Percentiles rank a stretch among this genome's conserved stretches.
phyloP scores from a whole-genome alignment of 768 basidiomycete species.

The Amanita polypyramis region DNA sequence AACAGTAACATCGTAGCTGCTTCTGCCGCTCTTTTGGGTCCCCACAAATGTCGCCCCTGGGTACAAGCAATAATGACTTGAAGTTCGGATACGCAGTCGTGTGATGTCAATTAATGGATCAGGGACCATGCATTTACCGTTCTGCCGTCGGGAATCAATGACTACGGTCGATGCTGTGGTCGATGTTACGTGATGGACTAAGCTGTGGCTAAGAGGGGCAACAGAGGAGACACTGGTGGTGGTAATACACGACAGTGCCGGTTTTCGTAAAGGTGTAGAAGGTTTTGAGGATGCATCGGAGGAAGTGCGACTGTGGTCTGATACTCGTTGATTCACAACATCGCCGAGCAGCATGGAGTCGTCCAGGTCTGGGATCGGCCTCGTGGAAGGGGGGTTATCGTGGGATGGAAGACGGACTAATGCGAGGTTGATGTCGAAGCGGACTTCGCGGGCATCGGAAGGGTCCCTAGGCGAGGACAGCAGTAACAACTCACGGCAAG shows the following conservation, averaged over 20 bases:
- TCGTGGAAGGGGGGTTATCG: slow-evolving; percentile 21
- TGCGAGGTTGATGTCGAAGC: slow-evolving; percentile 18
- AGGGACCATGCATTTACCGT: slow-evolving; percentile 15
- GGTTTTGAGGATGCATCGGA: background rate
- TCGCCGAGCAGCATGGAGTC: background rate
- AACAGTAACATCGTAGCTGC: slow-evolving; percentile 90
- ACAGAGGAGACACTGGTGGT: background rate
- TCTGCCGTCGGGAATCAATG: slow-evolving; percentile 12
- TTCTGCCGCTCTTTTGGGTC: slow-evolving; percentile 89
- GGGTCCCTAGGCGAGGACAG: slow-evolving; percentile 14
- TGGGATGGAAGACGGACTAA: slow-evolving; percentile 13
- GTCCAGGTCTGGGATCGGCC: slow-evolving; percentile 14
- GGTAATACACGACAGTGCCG: slow-evolving; percentile 2
- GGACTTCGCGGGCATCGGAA: slow-evolving; percentile 10
- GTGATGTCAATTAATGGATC: slow-evolving; percentile 69
- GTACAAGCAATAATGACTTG: slow-evolving; percentile 70
- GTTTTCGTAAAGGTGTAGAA: background rate
- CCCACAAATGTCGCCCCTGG: slow-evolving; percentile 86
- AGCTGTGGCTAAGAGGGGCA: slow-evolving; percentile 11
- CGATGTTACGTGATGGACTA: slow-evolving; percentile 9
- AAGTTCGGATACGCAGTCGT: slow-evolving; percentile 60
- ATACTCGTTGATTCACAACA: background rate
- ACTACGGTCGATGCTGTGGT: background rate
- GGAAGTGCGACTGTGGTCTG: background rate
- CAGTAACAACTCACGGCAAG: slow-evolving; percentile 34